Evolutionary conservation across 495 filamentous ascomycete genomes (phyloP), one percentile per base, ranked within the genome.

Genomic region (Neurospora discreta): DNA sequence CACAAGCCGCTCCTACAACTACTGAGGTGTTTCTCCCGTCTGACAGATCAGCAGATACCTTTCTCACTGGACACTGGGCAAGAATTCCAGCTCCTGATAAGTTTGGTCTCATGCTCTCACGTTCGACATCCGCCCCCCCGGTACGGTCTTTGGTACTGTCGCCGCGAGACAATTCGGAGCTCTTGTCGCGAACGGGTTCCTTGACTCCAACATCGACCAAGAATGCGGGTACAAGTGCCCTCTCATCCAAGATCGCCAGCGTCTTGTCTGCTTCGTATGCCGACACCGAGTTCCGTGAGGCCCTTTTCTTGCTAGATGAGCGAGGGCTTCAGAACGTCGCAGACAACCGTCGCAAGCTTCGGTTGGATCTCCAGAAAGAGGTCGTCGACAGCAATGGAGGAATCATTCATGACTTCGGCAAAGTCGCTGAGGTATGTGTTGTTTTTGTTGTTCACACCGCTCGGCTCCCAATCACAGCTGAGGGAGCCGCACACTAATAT

Each of bases 321-420:
- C 84, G 90, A 30, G 87, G 87, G 2, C 79, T 93, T 16, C 83
- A 88, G 46, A 98, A 98, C 77, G 93, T 88, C 9, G 84, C 91
- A 9, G 92, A 96, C 73, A 91, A 91, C 23, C 86, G 95, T 13
- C 88, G 95, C 39, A 90, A 91, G 74, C 81, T 98, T 15, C 88
- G 93, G 39, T 81, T 97, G 1, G 91, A 97, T 80, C 86, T 96
- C 3, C 94, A 98, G 80, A 94, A 92, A 75, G 94, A 98, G 79
- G 91, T 98, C 40, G 93, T 98, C 65, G 89, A 95, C 72, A 92
- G 93, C 81, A 98, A 98, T 89, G 94, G 90, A 40, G 90, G 93
- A 71, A 92, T 99, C 71, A 89, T 99, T 68, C 83, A 86, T 70
- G 95, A 97, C 77, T 98, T 98, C 82, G 92, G 93, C 36, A 87